Percentiles rank a stretch among this genome's conserved stretches.
Evolutionary conservation across 108 stramenopile species (phyloP).

Genomic region (Nannochloropsis salina): DNA sequence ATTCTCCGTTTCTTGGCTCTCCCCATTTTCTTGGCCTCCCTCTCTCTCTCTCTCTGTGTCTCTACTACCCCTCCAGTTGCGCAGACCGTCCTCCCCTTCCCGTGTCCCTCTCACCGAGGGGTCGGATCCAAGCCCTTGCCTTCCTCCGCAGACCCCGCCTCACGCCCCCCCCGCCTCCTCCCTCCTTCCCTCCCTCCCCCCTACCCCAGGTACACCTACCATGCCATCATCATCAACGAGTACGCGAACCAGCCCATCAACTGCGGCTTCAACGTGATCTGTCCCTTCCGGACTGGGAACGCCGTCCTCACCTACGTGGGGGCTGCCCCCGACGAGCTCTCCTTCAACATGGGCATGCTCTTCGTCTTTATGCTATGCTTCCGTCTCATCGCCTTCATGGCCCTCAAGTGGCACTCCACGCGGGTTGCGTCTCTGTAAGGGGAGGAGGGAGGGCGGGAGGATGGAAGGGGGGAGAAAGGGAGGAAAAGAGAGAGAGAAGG

Average conservation of each 20-base stretch:
- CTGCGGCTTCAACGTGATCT: background rate
- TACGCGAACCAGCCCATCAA: constrained; percentile 13
- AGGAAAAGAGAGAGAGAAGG: background rate
- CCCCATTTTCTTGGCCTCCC: background rate
- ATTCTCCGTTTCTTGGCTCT: background rate
- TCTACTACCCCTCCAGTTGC: no score
- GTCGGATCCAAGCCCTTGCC: background rate
- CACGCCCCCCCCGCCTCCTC: background rate
- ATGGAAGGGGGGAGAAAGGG: background rate
- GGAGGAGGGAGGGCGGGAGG: background rate
- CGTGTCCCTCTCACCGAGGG: no score
- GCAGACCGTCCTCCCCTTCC: background rate
- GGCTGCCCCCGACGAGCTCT: constrained; percentile 21
- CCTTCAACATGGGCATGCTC: background rate
- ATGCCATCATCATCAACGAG: constrained; percentile 15
- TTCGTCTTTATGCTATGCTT: constrained; percentile 25
- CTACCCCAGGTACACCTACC: background rate
- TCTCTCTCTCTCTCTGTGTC: background rate
- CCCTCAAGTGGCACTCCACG: constrained; percentile 28
- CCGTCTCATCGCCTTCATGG: constrained; percentile 28
- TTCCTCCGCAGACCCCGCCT: background rate
- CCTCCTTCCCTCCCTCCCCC: constrained; percentile 10
- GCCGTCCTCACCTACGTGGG: constrained; percentile 23
- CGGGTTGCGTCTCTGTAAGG: background rate
- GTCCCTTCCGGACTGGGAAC: constrained; percentile 28